Evolutionary conservation across 345 rosid genomes (phyloP).

Genomic region (Ceriops tagal): DNA sequence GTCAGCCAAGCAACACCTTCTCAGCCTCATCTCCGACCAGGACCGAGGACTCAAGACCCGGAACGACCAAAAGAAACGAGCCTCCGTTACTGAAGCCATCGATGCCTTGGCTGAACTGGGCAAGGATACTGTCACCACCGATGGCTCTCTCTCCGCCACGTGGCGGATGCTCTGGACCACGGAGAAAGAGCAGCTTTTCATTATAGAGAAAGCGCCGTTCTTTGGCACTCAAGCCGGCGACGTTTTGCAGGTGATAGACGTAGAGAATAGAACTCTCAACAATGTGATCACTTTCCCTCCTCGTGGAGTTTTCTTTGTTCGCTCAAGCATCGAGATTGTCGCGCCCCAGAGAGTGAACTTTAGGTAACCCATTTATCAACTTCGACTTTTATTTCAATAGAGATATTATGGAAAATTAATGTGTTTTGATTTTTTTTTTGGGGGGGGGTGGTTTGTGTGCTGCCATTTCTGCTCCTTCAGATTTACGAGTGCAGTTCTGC

Average conservation of each 20-base stretch:
- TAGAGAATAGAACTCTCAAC: slow-evolving; percentile 46
- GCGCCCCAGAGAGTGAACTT: slow-evolving; percentile 79
- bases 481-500: slow-evolving; percentile 74
- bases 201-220: slow-evolving; percentile 72
- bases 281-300: slow-evolving; percentile 94
- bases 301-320: slow-evolving; percentile 81
- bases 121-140: slow-evolving; percentile 53
- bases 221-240: slow-evolving; percentile 76
- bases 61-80: slow-evolving; percentile 48
- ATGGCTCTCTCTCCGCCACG: slow-evolving; percentile 58
- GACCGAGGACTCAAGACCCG: slow-evolving; percentile 81
- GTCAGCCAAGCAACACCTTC: slow-evolving; percentile 55
- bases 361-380: slow-evolving; percentile 35
- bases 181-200: slow-evolving; percentile 92
- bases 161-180: slow-evolving; percentile 94
- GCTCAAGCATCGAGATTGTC: slow-evolving; percentile 64
- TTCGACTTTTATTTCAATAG: neutral
- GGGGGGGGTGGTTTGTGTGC: neutral
- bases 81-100: slow-evolving; percentile 61
- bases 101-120: slow-evolving; percentile 61
- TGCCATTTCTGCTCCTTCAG: slow-evolving; percentile 23
- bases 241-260: slow-evolving; percentile 88
- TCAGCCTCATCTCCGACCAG: slow-evolving; percentile 69
- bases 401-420: too few relatives aligned
- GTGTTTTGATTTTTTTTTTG: neutral